Evolutionary conservation across 371 early-diverging fungal genomes (phyloP).

Genomic region (Mucor plumbeus): DNA sequence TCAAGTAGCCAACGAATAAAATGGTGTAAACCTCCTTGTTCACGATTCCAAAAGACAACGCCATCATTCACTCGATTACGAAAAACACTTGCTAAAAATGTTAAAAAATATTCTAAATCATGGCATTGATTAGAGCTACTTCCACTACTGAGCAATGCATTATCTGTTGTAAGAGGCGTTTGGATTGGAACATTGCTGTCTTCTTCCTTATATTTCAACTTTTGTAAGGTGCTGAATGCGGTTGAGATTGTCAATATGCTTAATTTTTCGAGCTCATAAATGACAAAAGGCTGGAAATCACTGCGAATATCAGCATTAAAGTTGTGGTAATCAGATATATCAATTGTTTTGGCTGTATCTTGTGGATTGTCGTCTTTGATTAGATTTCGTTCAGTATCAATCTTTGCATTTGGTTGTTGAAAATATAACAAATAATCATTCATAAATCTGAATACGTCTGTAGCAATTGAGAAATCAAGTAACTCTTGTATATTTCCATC

Average conservation of each 20-base stretch:
- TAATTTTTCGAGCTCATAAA: constrained; percentile 56
- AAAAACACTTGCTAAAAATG: constrained; percentile 74
- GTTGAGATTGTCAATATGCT: constrained; percentile 54
- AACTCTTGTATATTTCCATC: constrained; percentile 65
- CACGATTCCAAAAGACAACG: constrained; percentile 75
- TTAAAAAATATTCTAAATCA: constrained; percentile 70
- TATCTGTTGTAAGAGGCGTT: constrained; percentile 8
- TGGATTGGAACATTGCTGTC: constrained; percentile 55
- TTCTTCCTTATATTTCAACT: constrained; percentile 77
- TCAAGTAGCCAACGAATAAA: constrained; percentile 80
- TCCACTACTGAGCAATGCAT: background rate
- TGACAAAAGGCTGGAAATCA: constrained; percentile 57
- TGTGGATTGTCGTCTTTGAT: constrained; percentile 23
- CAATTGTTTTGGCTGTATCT: constrained; percentile 28
- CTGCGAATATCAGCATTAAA: constrained; percentile 45
- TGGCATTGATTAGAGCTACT: constrained; percentile 38
- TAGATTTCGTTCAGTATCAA: constrained; percentile 34
- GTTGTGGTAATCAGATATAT: constrained; percentile 41
- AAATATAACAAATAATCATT: constrained; percentile 70
- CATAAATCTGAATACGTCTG: constrained; percentile 73
- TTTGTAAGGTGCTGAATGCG: constrained; percentile 61
- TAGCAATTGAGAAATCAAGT: constrained; percentile 58
- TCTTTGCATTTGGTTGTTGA: constrained; percentile 41
- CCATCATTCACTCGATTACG: constrained; percentile 77
- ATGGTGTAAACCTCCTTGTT: constrained; percentile 60